Conservation (phyloP, 306 rosid genomes). For the Boehmeria nivea region DNA sequence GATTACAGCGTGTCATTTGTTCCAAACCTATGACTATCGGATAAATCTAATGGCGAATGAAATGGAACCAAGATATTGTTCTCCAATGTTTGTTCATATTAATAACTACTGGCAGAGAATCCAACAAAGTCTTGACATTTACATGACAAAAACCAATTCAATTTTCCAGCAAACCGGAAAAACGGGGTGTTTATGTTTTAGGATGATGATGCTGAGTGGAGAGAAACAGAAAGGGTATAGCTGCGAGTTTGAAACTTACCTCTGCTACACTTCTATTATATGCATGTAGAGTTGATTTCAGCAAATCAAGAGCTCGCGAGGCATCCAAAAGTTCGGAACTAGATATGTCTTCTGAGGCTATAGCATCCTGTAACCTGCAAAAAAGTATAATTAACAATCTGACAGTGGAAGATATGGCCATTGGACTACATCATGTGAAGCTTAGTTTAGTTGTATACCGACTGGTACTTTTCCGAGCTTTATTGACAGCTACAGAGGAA, state of each 20-base stretch:
- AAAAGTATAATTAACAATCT: conserved; percentile 5
- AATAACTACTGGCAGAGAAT: too few relatives aligned
- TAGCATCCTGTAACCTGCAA: conserved; percentile 63
- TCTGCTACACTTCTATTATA: conserved; percentile 70
- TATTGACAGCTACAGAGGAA: conserved; percentile 35
- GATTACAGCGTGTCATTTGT: not conserved
- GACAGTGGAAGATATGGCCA: not conserved
- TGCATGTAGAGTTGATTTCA: conserved; percentile 62
- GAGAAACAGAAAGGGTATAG: too few relatives aligned
- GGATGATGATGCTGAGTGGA: too few relatives aligned
- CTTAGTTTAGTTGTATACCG: conserved; percentile 33
- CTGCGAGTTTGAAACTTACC: too few relatives aligned
- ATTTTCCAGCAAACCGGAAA: too few relatives aligned
- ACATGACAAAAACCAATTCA: too few relatives aligned
- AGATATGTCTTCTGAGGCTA: conserved; percentile 43
- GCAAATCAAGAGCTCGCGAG: conserved; percentile 42
- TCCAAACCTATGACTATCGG: not conserved
- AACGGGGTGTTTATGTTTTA: too few relatives aligned
- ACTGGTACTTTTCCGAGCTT: conserved; percentile 43
- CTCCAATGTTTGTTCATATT: not conserved
- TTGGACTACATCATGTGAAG: not conserved
- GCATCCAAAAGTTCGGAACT: conserved; percentile 41
- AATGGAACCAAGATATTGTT: not conserved
- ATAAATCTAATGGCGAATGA: not conserved
- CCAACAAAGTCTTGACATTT: too few relatives aligned